A percentile compares a stretch with the other conserved stretches of the same genome.
These are phyloP conservation scores for Metarhizium guizhouense DNA, from an alignment of 2,329 filamentous ascomycete genomes.

Conservation along the genomic window DNA sequence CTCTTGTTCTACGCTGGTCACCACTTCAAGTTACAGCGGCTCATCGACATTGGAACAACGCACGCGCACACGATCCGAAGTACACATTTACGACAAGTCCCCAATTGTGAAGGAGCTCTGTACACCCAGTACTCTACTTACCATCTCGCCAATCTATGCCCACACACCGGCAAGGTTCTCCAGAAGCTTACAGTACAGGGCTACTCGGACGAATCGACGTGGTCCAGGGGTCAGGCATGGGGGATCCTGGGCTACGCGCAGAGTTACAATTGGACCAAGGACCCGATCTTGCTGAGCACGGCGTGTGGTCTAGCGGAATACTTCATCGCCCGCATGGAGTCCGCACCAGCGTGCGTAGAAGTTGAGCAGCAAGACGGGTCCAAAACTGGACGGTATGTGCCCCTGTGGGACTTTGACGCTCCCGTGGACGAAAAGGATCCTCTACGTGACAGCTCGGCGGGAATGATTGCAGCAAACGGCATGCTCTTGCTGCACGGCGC, in stretches of 20 bases:
- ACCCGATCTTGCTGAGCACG: conserved; percentile 29
- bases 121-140: conserved; percentile 19
- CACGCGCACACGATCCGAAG: conserved; percentile 30
- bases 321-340: conserved; percentile 31
- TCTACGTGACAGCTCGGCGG: conserved; percentile 27
- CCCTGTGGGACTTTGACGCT: conserved; percentile 28
- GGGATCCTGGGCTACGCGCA: conserved; percentile 39
- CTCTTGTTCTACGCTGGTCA: conserved; percentile 28
- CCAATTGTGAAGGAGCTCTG: no score
- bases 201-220: conserved; percentile 33
- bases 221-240: conserved; percentile 42
- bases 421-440: conserved; percentile 24
- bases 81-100: conserved; percentile 26
- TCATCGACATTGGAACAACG: conserved; percentile 25
- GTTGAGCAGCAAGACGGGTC: conserved; percentile 1
- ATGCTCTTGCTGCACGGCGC: conserved; percentile 27
- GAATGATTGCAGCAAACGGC: conserved; percentile 31
- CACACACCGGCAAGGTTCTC: conserved; percentile 21
- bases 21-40: conserved; percentile 18
- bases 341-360: conserved; percentile 14
- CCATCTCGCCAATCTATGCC: conserved; percentile 38
- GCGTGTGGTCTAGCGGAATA: conserved; percentile 36
- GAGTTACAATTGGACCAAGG: conserved; percentile 28
- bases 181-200: conserved; percentile 37
- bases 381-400: conserved; percentile 14